Conservation (phyloP, 345 rosid species). For the Citrus cavaleriei region DNA sequence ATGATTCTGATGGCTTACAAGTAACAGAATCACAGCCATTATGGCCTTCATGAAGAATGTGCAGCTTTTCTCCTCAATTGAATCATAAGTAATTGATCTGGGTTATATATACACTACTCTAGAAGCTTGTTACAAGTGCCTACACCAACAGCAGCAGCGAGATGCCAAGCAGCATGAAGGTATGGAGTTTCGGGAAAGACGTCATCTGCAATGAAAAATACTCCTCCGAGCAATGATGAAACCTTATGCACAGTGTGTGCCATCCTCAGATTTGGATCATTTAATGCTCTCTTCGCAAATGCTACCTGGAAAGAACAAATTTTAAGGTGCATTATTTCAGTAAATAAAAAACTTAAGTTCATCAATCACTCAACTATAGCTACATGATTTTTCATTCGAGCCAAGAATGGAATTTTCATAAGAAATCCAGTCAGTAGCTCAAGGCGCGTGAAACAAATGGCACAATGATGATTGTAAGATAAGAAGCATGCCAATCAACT, state of each 20-base stretch:
- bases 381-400: not conserved
- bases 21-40: not conserved
- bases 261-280: constrained; percentile 77
- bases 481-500: not conserved
- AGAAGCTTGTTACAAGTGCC: constrained; percentile 93
- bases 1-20: not conserved
- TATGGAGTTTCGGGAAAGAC: constrained; percentile 66
- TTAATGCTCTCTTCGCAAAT: constrained; percentile 70
- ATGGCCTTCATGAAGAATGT: not conserved
- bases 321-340: not conserved
- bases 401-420: not conserved
- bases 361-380: not conserved
- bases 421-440: not conserved
- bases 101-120: constrained; percentile 33
- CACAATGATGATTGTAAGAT: not conserved
- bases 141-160: constrained; percentile 91
- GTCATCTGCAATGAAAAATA: constrained; percentile 85
- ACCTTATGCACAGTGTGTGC: constrained; percentile 78
- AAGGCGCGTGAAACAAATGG: not conserved
- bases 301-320: constrained; percentile 45
- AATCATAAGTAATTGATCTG: not conserved
- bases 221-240: constrained; percentile 85
- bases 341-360: not conserved
- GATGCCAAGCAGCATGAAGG: constrained; percentile 97
- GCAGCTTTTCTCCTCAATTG: not conserved